Base-by-base conservation (phyloP, 345 rosid genomes). In the Microthlaspi erraticum region DNA sequence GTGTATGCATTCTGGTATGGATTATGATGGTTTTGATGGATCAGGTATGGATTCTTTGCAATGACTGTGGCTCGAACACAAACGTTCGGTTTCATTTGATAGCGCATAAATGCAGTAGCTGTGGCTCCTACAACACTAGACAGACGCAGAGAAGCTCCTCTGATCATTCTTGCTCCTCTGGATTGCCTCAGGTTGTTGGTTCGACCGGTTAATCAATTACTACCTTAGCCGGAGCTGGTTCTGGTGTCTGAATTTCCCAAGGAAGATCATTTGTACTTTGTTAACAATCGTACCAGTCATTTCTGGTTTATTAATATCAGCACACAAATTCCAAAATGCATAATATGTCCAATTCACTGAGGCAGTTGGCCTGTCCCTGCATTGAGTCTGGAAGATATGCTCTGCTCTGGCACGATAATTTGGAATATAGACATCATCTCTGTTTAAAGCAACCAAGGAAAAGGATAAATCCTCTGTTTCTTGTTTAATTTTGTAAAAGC, bases 11-110 rank as follows among this genome's bases (percentile, higher is more conserved):
- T 42, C 10, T 68, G 29, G 41, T 20, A 37, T 66, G 59, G 59
- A 26, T 7, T 36, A 2, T 19, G 60, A 2, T 60, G 20, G 29
- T 26, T 23, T 23, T 10, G 18, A 10, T 66, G 43, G 50, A 12
- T 50, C 55, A 90, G 92, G 85, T 89, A 14, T 92, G 93, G 98
- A 90, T 92, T 55, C 91, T 92, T 3, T 92, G 96, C 88, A 90
- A 92, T 16, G 98, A 92, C 51, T 92, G 96, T 5, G 85, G 89
- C 4, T 72, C 80, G 43, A 88, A 83, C 56, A 79, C 86, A 7
- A 78, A 76, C 1, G 90, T 88, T 13, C 83, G 79, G 61, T 92
- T 88, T 77, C 96, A 92, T 70, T 39, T 90, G 8, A 58, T 88
- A 5, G 98, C 95, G 1, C 87, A 84, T 54, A 92, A 90, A 73